Conservation (phyloP, 257 asterid genomes). For the Solanum infundibuliforme region DNA sequence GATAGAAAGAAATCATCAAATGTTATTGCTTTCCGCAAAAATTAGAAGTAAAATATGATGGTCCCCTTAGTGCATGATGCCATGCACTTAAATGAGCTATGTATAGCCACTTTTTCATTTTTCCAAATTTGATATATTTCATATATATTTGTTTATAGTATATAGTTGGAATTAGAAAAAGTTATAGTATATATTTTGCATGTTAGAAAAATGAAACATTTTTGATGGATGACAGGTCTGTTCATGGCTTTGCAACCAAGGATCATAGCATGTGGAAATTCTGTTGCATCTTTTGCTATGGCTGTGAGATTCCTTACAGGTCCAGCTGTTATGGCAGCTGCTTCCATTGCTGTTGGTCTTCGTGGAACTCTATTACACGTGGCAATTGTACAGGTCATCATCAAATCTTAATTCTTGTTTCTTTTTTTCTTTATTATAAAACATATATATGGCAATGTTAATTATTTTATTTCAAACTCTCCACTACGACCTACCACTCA, state of each 20-base stretch:
- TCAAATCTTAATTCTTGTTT: not conserved
- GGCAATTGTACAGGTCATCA: slow-evolving; percentile 83
- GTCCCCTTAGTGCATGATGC: not conserved
- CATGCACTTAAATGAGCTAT: not conserved
- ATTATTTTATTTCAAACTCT: not conserved
- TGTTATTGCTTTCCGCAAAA: not conserved
- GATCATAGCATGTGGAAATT: slow-evolving; percentile 97
- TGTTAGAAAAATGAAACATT: not conserved
- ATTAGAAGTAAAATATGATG: not conserved
- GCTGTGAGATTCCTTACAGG: slow-evolving; percentile 98
- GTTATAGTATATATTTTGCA: not conserved
- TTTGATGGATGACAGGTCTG: slow-evolving; percentile 48
- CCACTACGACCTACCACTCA: not conserved
- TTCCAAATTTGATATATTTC: not conserved
- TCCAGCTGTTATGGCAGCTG: slow-evolving; percentile 99
- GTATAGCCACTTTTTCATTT: not conserved
- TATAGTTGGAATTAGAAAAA: not conserved
- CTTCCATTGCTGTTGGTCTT: slow-evolving; percentile 96
- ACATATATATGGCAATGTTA: not conserved
- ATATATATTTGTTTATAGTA: not conserved
- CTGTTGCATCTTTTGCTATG: slow-evolving; percentile 78
- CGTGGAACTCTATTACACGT: slow-evolving; percentile 81
- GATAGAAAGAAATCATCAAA: not conserved
- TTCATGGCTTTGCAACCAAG: slow-evolving; percentile 98
- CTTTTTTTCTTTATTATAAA: not conserved